phyloP scores from a whole-genome alignment of 2,329 filamentous ascomycete genomes.

The Metarhizium robertsii region DNA sequence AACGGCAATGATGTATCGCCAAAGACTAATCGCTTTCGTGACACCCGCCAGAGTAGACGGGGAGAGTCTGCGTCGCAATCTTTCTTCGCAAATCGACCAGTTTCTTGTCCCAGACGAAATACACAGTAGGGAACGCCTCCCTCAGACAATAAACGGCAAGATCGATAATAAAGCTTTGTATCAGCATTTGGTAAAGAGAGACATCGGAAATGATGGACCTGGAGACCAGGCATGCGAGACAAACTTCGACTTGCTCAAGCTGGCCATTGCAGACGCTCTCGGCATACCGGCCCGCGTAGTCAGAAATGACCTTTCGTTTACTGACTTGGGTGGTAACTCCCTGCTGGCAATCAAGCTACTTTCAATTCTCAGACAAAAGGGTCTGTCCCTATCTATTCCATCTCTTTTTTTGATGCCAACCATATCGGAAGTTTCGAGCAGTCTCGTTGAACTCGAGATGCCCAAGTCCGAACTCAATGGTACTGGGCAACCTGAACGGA shows the following conservation, averaged over 20 bases:
- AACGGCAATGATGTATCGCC: conserved; percentile 10
- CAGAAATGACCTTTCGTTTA: neutral
- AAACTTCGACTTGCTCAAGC: neutral
- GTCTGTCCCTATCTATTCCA: neutral
- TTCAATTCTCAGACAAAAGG: neutral
- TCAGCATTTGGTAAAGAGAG: neutral
- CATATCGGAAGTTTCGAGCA: no score
- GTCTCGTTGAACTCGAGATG: no score
- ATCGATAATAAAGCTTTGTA: neutral
- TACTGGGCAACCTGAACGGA: no score
- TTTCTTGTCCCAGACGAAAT: neutral
- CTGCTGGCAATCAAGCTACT: neutral
- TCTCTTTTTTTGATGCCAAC: no score
- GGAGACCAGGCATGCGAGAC: no score
- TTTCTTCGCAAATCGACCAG: neutral
- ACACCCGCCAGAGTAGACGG: neutral
- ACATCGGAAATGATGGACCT: neutral
- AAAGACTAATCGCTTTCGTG: conserved; percentile 10
- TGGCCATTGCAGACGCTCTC: neutral
- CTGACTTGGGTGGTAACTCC: neutral
- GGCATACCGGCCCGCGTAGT: neutral
- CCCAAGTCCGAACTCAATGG: no score
- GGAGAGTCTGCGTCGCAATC: neutral
- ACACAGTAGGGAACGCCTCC: neutral
- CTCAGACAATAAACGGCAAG: neutral